A percentile compares a stretch with the other conserved stretches of the same genome.
These are phyloP conservation scores for Triglochin maritima DNA, from an alignment of 106 monocot genomes.

Conservation along the genomic window DNA sequence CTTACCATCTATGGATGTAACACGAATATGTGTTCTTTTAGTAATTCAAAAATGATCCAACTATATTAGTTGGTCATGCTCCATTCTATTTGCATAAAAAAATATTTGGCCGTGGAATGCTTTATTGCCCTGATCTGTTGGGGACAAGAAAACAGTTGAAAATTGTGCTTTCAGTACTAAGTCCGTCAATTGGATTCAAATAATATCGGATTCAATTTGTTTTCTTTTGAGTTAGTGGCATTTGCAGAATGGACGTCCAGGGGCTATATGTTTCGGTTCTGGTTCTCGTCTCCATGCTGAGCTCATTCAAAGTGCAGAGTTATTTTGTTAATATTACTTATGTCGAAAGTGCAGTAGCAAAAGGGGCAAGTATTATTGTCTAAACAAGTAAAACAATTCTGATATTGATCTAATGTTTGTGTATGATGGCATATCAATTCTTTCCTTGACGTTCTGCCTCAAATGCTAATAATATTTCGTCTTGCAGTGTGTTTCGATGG, in stretches of 20 bases:
- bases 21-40: no score
- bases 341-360: slow-evolving; percentile 34
- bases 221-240: no score
- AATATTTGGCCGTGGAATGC: no score
- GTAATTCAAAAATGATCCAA: no score
- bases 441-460: neutral
- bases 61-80: no score
- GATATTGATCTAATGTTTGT: neutral
- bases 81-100: no score
- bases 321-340: slow-evolving; percentile 36
- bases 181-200: no score
- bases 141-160: no score
- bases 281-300: slow-evolving; percentile 9
- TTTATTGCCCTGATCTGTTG: no score
- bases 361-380: slow-evolving; percentile 35
- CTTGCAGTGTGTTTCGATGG: slow-evolving; percentile 77
- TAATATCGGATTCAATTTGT: no score
- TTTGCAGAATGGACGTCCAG: slow-evolving; percentile 13
- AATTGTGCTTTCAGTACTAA: no score
- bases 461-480: neutral
- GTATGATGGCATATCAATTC: neutral
- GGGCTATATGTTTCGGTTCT: neutral
- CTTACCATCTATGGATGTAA: no score
- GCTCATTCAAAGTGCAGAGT: slow-evolving; percentile 11
- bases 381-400: neutral